Evolutionary conservation across 2,329 filamentous ascomycete genomes (phyloP).

Genomic region (Fusarium tanahbumbuense): DNA sequence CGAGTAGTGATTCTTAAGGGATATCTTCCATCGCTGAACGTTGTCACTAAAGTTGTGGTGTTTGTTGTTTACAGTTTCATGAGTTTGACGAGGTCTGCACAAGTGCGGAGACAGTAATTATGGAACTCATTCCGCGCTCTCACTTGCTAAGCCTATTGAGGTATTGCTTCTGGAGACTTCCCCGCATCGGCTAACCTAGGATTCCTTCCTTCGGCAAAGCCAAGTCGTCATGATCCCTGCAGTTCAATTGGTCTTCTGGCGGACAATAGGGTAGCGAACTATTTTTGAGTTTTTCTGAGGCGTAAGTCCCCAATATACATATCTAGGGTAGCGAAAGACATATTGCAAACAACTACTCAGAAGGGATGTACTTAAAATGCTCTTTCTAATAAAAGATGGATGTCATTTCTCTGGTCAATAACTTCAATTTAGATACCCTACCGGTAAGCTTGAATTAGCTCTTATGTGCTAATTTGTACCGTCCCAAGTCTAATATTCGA

Average conservation of each 20-base stretch:
- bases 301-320: no score
- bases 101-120: constrained; percentile 5
- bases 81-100: neutral
- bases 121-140: constrained; percentile 12
- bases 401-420: neutral
- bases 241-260: neutral
- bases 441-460: rapidly evolving
- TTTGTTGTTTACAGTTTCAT: neutral
- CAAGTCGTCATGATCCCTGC: neutral
- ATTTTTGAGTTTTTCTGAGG: no score
- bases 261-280: neutral
- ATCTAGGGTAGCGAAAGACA: neutral
- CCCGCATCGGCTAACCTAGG: neutral
- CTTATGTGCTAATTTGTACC: rapidly evolving
- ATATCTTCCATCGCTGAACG: neutral
- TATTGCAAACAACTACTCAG: neutral
- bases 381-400: no score
- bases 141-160: neutral
- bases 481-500: no score
- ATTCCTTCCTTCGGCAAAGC: neutral
- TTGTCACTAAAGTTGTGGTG: neutral
- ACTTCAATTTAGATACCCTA: no score
- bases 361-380: neutral
- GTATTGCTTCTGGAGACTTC: neutral
- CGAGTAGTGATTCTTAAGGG: rapidly evolving